Evolutionary conservation across 495 filamentous ascomycete species (phyloP), one percentile per base, ranked within the genome.

Genomic region (Venustampulla echinocandica): DNA sequence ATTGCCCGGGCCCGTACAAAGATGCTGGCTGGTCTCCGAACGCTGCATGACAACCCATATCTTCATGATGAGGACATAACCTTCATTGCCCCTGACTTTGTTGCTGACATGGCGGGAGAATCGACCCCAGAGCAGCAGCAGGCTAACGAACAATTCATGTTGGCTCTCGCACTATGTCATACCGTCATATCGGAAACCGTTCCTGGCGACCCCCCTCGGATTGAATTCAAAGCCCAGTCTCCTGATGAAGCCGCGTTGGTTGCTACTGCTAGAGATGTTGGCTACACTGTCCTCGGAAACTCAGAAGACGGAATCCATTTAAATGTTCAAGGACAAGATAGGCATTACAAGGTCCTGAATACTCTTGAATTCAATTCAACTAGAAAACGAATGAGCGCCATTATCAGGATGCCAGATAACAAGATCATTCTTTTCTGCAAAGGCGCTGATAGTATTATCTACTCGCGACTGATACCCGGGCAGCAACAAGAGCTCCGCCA

Each of bases 301-400:
- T 73, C 82, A 2, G 70, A 70, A 39, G 84, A 92, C 47, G 83
- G 84, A 27, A 82, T 99, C 44, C 75, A 82, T 33, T 41, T 99
- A 49, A 96, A 94, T 54, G 70, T 94, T 22, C 77, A 92, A 71
- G 93, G 93, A 36, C 73, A 85, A 56, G 85, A 96, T 49, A 74
- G 71, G 46, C 79, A 85, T 34, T 99, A 85, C 58, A 81, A 79
- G 9, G 85, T 99, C 17, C 75, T 99, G 28, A 97, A 94, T 62
- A 95, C 86, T 4, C 77, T 99, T 30, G 93, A 99, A 60, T 99
- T 99, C 70, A 97, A 97, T 65, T 97, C 92, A 2, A 82, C 86
- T 6, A 74, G 93, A 55, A 99, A 99, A 64, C 80, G 93, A 46
- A 99, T 99, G 93, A 97, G 93, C 64, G 84, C 92, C 1, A 96